Percentiles rank a stretch among this genome's conserved stretches.
Conservation (phyloP, 805 yeast genomes). For the Yarrowia hollandica region DNA sequence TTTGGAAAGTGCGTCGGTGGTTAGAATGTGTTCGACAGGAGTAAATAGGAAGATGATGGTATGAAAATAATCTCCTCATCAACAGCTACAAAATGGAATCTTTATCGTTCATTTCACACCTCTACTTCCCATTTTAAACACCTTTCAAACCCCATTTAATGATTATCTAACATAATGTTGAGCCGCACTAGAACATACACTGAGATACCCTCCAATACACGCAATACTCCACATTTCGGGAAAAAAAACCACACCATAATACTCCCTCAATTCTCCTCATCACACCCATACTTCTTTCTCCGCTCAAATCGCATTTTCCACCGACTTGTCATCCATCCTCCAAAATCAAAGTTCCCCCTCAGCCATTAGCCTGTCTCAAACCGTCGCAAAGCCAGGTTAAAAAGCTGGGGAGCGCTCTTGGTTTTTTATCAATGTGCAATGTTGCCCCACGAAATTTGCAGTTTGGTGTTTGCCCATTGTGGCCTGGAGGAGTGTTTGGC, state of each 20-base stretch:
- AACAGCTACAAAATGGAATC: too few relatives aligned
- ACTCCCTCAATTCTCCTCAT: background rate
- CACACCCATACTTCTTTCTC: background rate
- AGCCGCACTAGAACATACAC: background rate
- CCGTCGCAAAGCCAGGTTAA: background rate
- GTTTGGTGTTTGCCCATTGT: background rate
- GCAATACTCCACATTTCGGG: background rate
- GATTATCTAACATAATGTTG: constrained; percentile 1
- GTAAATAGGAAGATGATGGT: too few relatives aligned
- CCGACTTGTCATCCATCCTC: too few relatives aligned
- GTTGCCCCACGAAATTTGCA: constrained; percentile 20
- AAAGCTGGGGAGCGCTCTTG: background rate
- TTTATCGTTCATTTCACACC: too few relatives aligned
- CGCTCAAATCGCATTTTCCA: background rate
- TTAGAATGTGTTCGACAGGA: background rate
- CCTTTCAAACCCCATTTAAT: background rate
- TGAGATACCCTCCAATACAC: background rate
- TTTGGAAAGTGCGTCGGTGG: background rate
- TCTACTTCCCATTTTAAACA: too few relatives aligned
- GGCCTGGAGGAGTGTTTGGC: constrained; percentile 5
- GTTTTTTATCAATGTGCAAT: background rate
- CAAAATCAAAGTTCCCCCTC: constrained; percentile 15
- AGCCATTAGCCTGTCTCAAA: constrained; percentile 5
- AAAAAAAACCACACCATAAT: background rate
- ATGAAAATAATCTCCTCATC: too few relatives aligned